Evolutionary conservation across 2,329 filamentous ascomycete genomes (phyloP).

Genomic region (Acephala macrosclerotiorum): DNA sequence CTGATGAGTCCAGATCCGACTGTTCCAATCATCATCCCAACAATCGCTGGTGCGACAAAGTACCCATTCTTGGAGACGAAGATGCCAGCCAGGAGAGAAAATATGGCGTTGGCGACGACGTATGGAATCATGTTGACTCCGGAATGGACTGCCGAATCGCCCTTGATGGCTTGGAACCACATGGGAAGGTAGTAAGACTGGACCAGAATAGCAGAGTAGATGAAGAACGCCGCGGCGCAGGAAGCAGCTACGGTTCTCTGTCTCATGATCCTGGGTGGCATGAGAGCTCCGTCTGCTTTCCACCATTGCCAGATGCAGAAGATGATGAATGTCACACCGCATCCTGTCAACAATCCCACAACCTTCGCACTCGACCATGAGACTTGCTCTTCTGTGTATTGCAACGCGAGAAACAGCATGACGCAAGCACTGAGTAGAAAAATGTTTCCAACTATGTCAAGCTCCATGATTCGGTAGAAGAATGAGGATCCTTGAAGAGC

Average conservation of each 20-base stretch:
- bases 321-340: conserved; percentile 36
- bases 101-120: conserved; percentile 38
- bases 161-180: conserved; percentile 40
- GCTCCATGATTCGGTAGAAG: conserved; percentile 43
- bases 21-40: conserved; percentile 27
- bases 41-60: conserved; percentile 38
- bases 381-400: conserved; percentile 51
- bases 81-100: conserved; percentile 43
- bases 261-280: conserved; percentile 50
- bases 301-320: conserved; percentile 46
- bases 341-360: conserved; percentile 44
- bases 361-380: conserved; percentile 39
- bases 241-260: conserved; percentile 45
- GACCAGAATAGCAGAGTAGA: conserved; percentile 43
- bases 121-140: conserved; percentile 38
- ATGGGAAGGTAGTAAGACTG: conserved; percentile 43
- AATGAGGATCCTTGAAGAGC: conserved; percentile 44
- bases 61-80: conserved; percentile 45
- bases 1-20: conserved; percentile 46
- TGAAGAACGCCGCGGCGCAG: conserved; percentile 37
- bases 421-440: conserved; percentile 50
- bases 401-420: conserved; percentile 52
- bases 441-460: conserved; percentile 53
- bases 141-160: conserved; percentile 27
- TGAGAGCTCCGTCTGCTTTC: conserved; percentile 55